Conservation (phyloP, 805 yeast genomes). For the Yamadazyma takamatsuzukensis region DNA sequence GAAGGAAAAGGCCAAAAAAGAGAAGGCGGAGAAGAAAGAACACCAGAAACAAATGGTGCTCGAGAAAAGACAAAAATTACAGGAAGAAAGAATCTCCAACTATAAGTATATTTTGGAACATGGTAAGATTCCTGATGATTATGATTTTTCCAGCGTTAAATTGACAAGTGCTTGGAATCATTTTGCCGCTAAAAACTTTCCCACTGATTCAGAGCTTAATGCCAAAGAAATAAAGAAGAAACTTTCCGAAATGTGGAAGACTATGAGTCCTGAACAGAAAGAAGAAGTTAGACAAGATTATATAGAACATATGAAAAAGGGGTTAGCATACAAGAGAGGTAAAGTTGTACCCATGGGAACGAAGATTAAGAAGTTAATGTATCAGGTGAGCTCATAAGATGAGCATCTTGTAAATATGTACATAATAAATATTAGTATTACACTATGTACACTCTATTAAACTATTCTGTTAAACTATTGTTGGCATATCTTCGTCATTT, state of each 20-base stretch:
- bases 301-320: conserved; percentile 16
- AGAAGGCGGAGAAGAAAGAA: conserved; percentile 6
- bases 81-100: conserved; percentile 3
- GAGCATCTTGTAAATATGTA: conserved; percentile 1
- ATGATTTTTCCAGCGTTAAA: conserved; percentile 13
- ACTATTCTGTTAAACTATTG: conserved; percentile 13
- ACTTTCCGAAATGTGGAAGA: conserved; percentile 21
- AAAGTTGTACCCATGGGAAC: conserved; percentile 4
- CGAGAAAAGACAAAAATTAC: conserved; percentile 4
- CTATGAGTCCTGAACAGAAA: conserved; percentile 23
- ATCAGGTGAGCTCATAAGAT: neutral
- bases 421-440: no score
- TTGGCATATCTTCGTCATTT: conserved; percentile 27
- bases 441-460: neutral
- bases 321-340: conserved; percentile 10
- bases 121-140: conserved; percentile 10
- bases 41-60: conserved; percentile 10
- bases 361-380: conserved; percentile 4
- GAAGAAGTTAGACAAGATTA: conserved; percentile 26
- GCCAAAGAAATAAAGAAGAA: conserved; percentile 8
- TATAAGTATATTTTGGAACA: conserved; percentile 9
- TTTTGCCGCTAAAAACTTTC: conserved; percentile 11
- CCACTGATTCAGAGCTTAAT: conserved; percentile 3
- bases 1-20: conserved; percentile 2
- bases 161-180: conserved; percentile 37